Conservation (phyloP, 225 moss, liverwort and hornwort species). For the Polytrichum formosum region DNA sequence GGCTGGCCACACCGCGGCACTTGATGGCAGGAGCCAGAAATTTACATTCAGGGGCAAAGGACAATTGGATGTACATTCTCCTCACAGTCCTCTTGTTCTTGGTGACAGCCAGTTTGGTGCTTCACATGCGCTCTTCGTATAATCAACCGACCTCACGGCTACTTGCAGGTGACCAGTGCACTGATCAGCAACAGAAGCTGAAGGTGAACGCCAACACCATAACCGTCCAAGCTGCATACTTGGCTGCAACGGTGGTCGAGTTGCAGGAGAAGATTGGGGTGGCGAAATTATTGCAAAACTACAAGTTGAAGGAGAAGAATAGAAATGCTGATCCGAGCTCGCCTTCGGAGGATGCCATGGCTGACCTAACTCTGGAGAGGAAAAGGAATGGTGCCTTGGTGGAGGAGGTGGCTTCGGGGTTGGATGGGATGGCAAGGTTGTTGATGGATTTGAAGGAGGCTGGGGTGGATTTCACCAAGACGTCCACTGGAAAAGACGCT, state of each 20-base stretch:
- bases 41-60: slow-evolving; percentile 3
- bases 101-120: slow-evolving; percentile 8
- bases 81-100: slow-evolving; percentile 5
- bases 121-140: slow-evolving; percentile 30
- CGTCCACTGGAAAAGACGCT: background rate
- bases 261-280: slow-evolving; percentile 44
- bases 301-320: slow-evolving; percentile 3
- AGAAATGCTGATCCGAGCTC: background rate
- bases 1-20: background rate
- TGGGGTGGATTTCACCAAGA: slow-evolving; percentile 1
- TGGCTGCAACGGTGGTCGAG: slow-evolving; percentile 20
- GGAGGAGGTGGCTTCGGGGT: slow-evolving; percentile 33
- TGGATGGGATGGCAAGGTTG: slow-evolving; percentile 28
- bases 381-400: slow-evolving; percentile 31
- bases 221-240: slow-evolving; percentile 10
- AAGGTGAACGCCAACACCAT: slow-evolving; percentile 1
- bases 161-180: slow-evolving; percentile 9
- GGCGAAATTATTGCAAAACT: slow-evolving; percentile 35
- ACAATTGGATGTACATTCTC: slow-evolving; percentile 9
- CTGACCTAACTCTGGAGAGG: slow-evolving; percentile 33
- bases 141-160: too few species aligned
- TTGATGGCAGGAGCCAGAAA: slow-evolving; percentile 2
- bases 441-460: slow-evolving; percentile 7
- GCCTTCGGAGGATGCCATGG: slow-evolving; percentile 27
- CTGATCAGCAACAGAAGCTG: slow-evolving; percentile 1